Evolutionary conservation across 2,329 filamentous ascomycete species (phyloP).

Genomic region (Teratosphaeria zuluensis): DNA sequence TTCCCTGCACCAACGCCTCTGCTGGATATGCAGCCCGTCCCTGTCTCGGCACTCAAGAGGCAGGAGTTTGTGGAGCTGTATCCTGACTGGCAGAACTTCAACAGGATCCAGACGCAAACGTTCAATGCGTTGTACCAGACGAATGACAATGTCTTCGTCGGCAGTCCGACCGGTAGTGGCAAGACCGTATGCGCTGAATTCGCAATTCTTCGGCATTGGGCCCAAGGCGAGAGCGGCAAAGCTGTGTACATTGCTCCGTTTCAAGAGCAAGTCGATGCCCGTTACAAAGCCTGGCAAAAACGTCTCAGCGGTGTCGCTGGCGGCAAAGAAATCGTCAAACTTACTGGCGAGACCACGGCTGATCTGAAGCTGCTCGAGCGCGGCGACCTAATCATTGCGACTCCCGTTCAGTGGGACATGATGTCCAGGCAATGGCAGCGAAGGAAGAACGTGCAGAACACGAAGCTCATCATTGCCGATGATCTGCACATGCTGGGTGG

Average conservation of each 20-base stretch:
- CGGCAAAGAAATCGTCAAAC: slow-evolving; percentile 82
- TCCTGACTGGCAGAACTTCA: slow-evolving; percentile 77
- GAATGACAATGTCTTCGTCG: slow-evolving; percentile 88
- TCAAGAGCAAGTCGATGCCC: slow-evolving; percentile 80
- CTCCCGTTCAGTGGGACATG: slow-evolving; percentile 90
- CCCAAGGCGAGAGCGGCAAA: slow-evolving; percentile 58
- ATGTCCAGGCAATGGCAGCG: slow-evolving; percentile 93
- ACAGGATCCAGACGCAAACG: slow-evolving; percentile 93
- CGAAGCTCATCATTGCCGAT: slow-evolving; percentile 87
- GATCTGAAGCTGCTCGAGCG: slow-evolving; percentile 82
- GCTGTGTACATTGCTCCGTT: slow-evolving; percentile 92
- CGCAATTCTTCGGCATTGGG: slow-evolving; percentile 81
- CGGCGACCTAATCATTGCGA: slow-evolving; percentile 84
- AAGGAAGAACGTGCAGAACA: slow-evolving; percentile 85
- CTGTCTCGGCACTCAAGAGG: slow-evolving; percentile 77
- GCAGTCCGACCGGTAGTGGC: slow-evolving; percentile 85
- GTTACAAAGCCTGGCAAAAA: slow-evolving; percentile 75
- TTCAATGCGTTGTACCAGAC: slow-evolving; percentile 89
- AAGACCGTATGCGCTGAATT: slow-evolving; percentile 98
- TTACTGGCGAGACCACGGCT: slow-evolving; percentile 84
- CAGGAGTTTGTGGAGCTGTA: slow-evolving; percentile 77
- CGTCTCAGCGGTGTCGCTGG: slow-evolving; percentile 63
- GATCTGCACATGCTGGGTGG: slow-evolving; percentile 90
- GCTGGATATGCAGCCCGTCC: slow-evolving; percentile 82
- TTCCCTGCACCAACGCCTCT: slow-evolving; percentile 91